phyloP scores from a whole-genome alignment of 495 filamentous ascomycete genomes.

The Penicillium odoratum region DNA sequence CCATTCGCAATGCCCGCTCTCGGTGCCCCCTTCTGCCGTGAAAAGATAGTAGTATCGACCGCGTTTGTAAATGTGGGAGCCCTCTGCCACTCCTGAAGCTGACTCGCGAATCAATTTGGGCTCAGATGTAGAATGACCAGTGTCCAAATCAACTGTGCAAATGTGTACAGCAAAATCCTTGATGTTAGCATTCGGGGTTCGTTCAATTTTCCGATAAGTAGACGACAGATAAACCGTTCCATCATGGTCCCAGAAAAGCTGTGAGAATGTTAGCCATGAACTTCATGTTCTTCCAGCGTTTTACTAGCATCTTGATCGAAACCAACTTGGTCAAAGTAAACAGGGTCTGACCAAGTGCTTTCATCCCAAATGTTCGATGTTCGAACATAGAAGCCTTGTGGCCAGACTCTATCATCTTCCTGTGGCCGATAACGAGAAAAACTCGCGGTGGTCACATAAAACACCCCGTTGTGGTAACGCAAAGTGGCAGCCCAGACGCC shows the following conservation, averaged over 20 bases:
- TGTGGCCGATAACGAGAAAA: slow-evolving; percentile 46
- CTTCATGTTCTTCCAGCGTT: background rate
- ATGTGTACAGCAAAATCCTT: slow-evolving; percentile 45
- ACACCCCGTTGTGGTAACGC: slow-evolving; percentile 37
- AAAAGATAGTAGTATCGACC: slow-evolving; percentile 68
- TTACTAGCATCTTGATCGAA: slow-evolving; percentile 48
- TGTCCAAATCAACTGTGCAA: slow-evolving; percentile 38
- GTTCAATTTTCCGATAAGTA: slow-evolving; percentile 34
- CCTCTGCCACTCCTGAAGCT: slow-evolving; percentile 55
- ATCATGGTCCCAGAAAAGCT: slow-evolving; percentile 47
- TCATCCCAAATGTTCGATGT: slow-evolving; percentile 50
- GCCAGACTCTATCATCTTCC: slow-evolving; percentile 44
- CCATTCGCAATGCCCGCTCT: slow-evolving; percentile 54
- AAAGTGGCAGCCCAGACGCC: slow-evolving; percentile 49
- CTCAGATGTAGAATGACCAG: slow-evolving; percentile 34
- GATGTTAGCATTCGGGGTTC: slow-evolving; percentile 24
- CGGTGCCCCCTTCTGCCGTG: slow-evolving; percentile 65
- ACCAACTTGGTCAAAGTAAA: slow-evolving; percentile 50
- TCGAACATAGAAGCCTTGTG: slow-evolving; percentile 48
- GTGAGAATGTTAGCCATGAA: background rate
- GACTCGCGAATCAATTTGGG: slow-evolving; percentile 56
- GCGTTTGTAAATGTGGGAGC: slow-evolving; percentile 65
- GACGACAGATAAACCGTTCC: slow-evolving; percentile 40
- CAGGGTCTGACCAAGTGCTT: slow-evolving; percentile 46
- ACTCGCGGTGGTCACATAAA: slow-evolving; percentile 44